Base-by-base conservation (phyloP, 768 basidiomycete genomes). In the Termitomyces sp. region DNA sequence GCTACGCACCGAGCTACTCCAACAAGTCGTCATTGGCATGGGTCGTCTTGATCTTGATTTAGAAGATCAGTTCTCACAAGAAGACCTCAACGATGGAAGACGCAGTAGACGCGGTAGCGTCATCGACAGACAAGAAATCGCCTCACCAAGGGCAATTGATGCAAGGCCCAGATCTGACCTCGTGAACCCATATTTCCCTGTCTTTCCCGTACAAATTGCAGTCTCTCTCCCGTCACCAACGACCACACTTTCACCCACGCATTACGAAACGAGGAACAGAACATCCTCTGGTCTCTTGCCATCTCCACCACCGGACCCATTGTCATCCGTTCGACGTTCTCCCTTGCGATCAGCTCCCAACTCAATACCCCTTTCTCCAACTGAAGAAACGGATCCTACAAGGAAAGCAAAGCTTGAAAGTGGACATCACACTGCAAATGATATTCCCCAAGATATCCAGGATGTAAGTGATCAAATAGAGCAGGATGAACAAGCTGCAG, bases 11-110 rank as follows among this genome's bases (percentile, higher is more conserved):
- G 94, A 96, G 71, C 79, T 98, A 40, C 66, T 96, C 7, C 80
- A 89, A 52, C 91, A 92, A 33, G 86, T 98, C 58, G 86, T 96
- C 52, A 86, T 97, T 50, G 94, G 93, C 29, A 89, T 98, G 77
- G 91, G 91, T 9, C 76, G 85, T 20, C 76, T 98, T 3, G 80
- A 79, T 60, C 71, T 76, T 22, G 69, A 73, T 51, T 42, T 60
- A 16, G 65, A 70, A 15, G 61, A 66, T 13, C 64, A 66, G 25
- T 32, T 59, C 22, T 23, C 35, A 22, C 51, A 31, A 0, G 39
- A 38, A 36, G 46, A 45, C 33, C 23, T 46, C 31, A 33, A 39
- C 25, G 32, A 36, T 1, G 35, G n/a, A 5, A 22, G 18, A 41
- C 48, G 31, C 36, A 29, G n/a, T 32, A 53, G 49, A 15, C 16